Base-by-base conservation (phyloP, 108 stramenopile species). In the Nitzschia palea region DNA sequence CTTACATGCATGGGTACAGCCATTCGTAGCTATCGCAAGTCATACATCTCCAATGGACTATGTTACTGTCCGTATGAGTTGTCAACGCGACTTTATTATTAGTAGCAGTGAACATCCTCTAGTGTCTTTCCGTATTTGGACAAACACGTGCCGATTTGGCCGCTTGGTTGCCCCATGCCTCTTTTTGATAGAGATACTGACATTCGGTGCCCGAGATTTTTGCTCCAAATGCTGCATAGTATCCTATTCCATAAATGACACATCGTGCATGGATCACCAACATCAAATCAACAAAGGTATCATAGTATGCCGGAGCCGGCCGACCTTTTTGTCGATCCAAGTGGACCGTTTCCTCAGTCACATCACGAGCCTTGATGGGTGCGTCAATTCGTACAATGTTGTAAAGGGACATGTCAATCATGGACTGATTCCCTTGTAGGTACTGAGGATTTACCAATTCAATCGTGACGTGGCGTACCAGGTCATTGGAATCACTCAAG, bases 291-390 rank as follows among this genome's bases (percentile, higher is more conserved):
- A 86, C 73, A 77, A 86, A 79, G 34, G 80, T 79, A 23, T 45
- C 74, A 55, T 73, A 81, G 40, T 86, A 86, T 1, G 62, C 71
- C 17, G 45, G 28, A 17, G 74, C 63, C 3, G 29, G 51, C 27
- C 84, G 62, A 10, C 80, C 84, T 60, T 86, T 85, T 54, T 86
- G 77, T 34, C 63, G 60, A 62, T 86, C 84, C 45, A 86, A 78
- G 44, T 86, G 84, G 0, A 71, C 68, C 51, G 75, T 86, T 68
- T 86, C 80, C 28, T 58, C 10, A 2, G 43, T 37, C 0, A 47
- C 40, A 47, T 84, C 66, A 50, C 83, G 55, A 10, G 83, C 73
- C 0, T 62, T 34, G 5, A 76, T 52, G 50, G 34, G 8, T 17
- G 5, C 5, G 26, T 20, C 10, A 53, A 20, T n/a, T 0, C 1